Base-by-base conservation (phyloP, 805 yeast species). In the Torulaspora quercuum region DNA sequence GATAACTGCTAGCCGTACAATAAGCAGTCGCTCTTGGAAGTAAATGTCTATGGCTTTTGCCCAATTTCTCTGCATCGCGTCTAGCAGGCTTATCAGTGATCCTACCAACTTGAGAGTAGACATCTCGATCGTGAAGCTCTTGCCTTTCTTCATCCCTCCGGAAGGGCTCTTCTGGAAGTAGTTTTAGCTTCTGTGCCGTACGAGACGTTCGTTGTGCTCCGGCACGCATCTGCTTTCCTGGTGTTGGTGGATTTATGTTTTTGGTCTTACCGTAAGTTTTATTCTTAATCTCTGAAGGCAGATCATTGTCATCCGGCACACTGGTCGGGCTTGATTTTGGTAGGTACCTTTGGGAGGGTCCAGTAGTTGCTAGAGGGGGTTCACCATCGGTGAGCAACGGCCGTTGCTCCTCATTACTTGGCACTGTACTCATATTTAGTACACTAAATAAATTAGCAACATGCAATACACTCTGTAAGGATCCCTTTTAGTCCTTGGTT, bases 21-120 rank as follows among this genome's bases (percentile, higher is more conserved):
- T 88, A 92, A 3, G 96, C 95, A 0, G 97, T 90, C 1, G 89
- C 96, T 44, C 98, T 69, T 3, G 98, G 97, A 38, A 92, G 70
- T 44, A 87, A 64, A 21, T 82, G 82, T 43, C 97, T 67, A 45
- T 69, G 70, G 22, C 64, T 62, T 58, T 89, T 92, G 3, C 96
- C 95, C 40, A 92, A 67, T 33, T 89, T 76, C 57, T 89, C 96
- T 0, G 98, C 97, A 67, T 90, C 97, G 46, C 79, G 81, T 49
- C 97, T 70, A 1, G 97, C 97, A 1, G 92, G 81, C 13, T 82
- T 72, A 48, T 90, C 97, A 21, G 81, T 86, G 45, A 89, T 89
- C 43, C 82, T 72, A 37, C 80, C 75, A 7, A 85, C 88, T 54
- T 89, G 95, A 0, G 95, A 82, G 57, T 86, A 84, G 4, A 86